Base-by-base conservation (phyloP, 176 grass and related monocot genomes). In the Thinopyrum elongatum region DNA sequence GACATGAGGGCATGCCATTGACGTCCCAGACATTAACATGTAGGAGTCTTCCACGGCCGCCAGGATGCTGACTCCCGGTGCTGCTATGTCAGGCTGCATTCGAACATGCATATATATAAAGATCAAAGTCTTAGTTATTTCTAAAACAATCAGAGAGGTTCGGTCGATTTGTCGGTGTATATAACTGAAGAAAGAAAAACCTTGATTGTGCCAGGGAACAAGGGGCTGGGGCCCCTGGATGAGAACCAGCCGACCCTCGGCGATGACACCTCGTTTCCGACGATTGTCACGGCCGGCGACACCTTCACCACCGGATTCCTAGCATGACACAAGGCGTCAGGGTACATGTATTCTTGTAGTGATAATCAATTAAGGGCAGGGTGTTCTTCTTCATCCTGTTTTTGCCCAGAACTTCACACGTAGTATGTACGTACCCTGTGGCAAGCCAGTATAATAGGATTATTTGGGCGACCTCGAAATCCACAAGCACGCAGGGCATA, bases 21-120 rank as follows among this genome's bases (percentile, higher is more conserved):
- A 93, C 2, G 85, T 88, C 13, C 88, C 82, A 0, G 88, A 93
- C 0, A 17, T 3, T 28, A 93, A 80, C 8, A 5, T 0, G 7
- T 83, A 85, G 0, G 77, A 36, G 1, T 33, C n/a, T 0, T 19
- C 2, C 7, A 0, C 0, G 1, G 88, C 88, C 3, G 91, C 88
- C 25, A 93, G 25, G 35, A 90, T 93, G 76, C 31, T 9, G 0
- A 47, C 66, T 28, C 88, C 88, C 0, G 88, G 91, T 1, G 91
- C 91, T 1, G 88, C 15, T 73, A 93, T 7, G 46, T 90, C 91
- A 1, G 88, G 91, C 92, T 93, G 25, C 44, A 47, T 51, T 26
- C 3, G 3, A 6, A 22, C n/a, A 67, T 19, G 21, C 0, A 25
- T 2, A 8, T 4, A 35, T 4, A 35, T 2, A 4, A 25, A 15